A percentile compares a stretch with the other conserved stretches of the same genome.
phyloP scores from a whole-genome alignment of 495 filamentous ascomycete species.

The Collariella sp. region DNA sequence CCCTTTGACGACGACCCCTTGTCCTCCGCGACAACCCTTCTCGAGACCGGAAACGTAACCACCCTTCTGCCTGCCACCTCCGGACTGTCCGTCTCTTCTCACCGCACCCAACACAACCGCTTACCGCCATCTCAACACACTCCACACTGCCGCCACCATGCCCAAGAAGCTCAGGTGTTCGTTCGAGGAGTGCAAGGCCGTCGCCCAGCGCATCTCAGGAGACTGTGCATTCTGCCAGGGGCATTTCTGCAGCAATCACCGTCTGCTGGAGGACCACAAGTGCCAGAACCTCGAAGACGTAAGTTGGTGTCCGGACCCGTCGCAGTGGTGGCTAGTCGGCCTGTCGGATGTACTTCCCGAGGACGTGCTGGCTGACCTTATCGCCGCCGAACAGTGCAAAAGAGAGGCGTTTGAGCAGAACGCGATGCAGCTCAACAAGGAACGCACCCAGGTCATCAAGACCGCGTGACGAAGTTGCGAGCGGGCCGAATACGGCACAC shows the following conservation, averaged over 20 bases:
- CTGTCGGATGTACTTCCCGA: constrained; percentile 33
- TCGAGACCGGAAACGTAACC: not conserved
- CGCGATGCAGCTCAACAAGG: constrained; percentile 78
- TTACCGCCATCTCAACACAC: constrained; percentile 4
- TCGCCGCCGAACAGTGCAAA: constrained; percentile 57
- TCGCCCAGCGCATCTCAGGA: constrained; percentile 83
- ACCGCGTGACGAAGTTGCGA: constrained; percentile 31
- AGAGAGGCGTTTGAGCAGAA: constrained; percentile 90
- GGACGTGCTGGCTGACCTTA: constrained; percentile 25
- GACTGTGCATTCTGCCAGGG: constrained; percentile 93
- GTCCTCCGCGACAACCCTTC: not conserved
- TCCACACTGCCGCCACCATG: constrained; percentile 37
- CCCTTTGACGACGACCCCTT: no score
- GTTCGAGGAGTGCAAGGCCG: constrained; percentile 78
- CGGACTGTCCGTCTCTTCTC: not conserved
- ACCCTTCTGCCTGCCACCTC: not conserved
- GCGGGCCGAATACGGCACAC: no score
- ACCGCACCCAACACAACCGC: not conserved
- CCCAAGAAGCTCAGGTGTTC: constrained; percentile 78
- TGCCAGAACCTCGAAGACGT: constrained; percentile 88
- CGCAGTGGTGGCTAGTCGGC: constrained; percentile 44
- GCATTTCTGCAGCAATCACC: constrained; percentile 88
- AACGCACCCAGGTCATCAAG: constrained; percentile 61
- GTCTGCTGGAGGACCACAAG: constrained; percentile 86
- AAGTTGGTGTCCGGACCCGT: constrained; percentile 26